Evolutionary conservation across 2,329 filamentous ascomycete genomes (phyloP), one percentile per base, ranked within the genome.

Genomic region (Monilinia vaccinii-corymbosi): DNA sequence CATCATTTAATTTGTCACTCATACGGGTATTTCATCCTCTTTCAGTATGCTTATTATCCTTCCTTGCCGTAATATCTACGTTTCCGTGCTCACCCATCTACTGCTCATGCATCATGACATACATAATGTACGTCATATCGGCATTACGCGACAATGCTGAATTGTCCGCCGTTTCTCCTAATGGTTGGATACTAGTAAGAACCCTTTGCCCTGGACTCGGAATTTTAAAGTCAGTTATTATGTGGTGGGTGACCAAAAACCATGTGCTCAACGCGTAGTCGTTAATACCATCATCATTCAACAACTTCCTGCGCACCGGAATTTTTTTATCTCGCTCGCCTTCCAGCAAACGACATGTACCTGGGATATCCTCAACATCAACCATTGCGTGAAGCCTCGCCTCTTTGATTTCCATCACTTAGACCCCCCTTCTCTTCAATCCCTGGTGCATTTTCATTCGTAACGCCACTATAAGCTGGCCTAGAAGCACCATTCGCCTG

Each of bases 401-500:
- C 40, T 3, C 53, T 53, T 31, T 32, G 42, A 13, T 59, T 48
- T 13, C 38, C 57, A 53, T 31, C 23, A 25, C 50, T 45, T 4
- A 52, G n/a, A 16, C 38, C 48, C 4, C 62, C 63, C 42, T 69
- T 69, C 60, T 69, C 68, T 44, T 70, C 68, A 51, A 70, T 60
- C 14, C 60, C 61, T 8, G 81, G 81, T 42, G 76, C 80, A 67
- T 85, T 82, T 70, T 83, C 82, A 60, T 83, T 80, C 47, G 82
- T 85, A 28, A 84, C 79, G 1, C 83, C 83, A 62, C 81, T 84
- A 71, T 88, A 91, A 16, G 83, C 84, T 32, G 86, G 84, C 67
- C 91, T 79, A 11, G 51, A 44, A 31, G 86, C 76, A 62, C 85
- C 88, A 70, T 90, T 82, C 60, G 91, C 83, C 1, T 90, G 89